phyloP scores from a whole-genome alignment of 164 flowering plant species.

The Umbellularia californica region DNA sequence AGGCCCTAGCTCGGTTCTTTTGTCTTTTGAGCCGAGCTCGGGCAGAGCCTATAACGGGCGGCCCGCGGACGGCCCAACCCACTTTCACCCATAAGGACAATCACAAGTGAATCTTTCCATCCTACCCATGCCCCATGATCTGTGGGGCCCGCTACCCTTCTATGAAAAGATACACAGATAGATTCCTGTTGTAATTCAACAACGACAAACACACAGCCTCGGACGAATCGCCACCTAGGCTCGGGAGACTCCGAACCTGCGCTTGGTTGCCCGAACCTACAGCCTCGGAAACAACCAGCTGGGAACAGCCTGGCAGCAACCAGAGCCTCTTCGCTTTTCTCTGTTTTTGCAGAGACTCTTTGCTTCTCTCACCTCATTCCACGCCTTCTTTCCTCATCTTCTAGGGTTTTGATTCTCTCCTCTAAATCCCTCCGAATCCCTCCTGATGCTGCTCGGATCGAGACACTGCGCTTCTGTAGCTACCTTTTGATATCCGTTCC shows the following conservation, averaged over 20 bases:
- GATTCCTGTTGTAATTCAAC: neutral
- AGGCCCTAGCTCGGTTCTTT: too few relatives aligned
- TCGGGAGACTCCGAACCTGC: neutral
- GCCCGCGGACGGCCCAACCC: too few relatives aligned
- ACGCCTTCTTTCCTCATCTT: conserved; percentile 8
- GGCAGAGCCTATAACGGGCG: too few relatives aligned
- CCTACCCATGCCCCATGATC: too few relatives aligned
- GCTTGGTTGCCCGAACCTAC: conserved; percentile 9
- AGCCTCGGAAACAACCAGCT: conserved; percentile 29
- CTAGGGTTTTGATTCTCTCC: conserved; percentile 12
- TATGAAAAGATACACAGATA: neutral
- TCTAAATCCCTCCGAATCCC: neutral
- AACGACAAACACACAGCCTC: conserved; percentile 9
- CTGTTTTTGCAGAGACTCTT: conserved; percentile 19
- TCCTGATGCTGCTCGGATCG: conserved; percentile 20
- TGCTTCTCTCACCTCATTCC: conserved; percentile 10
- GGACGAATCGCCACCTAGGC: conserved; percentile 19
- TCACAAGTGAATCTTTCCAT: conserved; percentile 45
- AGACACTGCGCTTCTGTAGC: neutral
- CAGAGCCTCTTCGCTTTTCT: conserved; percentile 16
- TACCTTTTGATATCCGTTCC: conserved; percentile 2
- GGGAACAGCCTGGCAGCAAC: conserved; percentile 66
- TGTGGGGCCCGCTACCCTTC: conserved; percentile 11
- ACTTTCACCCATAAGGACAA: too few relatives aligned
- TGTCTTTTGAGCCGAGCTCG: too few relatives aligned